Conservation (phyloP, 805 yeast species). For the Isabelozyma pseudorhagii region DNA sequence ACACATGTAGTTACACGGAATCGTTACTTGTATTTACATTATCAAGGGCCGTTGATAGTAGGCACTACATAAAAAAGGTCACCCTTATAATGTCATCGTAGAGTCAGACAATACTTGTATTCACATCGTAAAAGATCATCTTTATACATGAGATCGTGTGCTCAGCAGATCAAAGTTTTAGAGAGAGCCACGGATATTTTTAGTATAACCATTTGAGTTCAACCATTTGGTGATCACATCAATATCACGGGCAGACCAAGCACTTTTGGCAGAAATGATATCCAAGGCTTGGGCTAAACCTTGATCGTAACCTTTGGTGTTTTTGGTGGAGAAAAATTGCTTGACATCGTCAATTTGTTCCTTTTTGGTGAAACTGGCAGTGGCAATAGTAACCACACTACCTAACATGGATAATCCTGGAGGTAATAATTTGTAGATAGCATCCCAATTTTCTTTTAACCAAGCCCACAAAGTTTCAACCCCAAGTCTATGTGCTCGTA, state of each 20-base stretch:
- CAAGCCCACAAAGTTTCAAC: slow-evolving; percentile 70
- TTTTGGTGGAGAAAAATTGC: slow-evolving; percentile 48
- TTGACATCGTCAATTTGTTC: slow-evolving; percentile 51
- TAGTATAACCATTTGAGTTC: slow-evolving; percentile 27
- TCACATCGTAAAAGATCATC: neutral
- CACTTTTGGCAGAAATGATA: slow-evolving; percentile 50
- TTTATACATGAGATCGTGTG: neutral
- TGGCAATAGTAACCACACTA: slow-evolving; percentile 60
- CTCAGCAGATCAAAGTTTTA: neutral
- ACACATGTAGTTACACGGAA: too few relatives aligned
- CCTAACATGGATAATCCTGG: slow-evolving; percentile 81
- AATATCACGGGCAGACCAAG: slow-evolving; percentile 59
- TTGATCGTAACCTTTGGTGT: slow-evolving; percentile 64
- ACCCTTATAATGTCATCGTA: too few relatives aligned
- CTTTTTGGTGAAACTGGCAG: slow-evolving; percentile 58
- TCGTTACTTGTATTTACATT: too few relatives aligned
- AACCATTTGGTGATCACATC: slow-evolving; percentile 48
- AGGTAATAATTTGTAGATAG: slow-evolving; percentile 63
- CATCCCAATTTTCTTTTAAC: slow-evolving; percentile 72
- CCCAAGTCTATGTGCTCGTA: slow-evolving; percentile 63
- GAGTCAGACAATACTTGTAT: neutral
- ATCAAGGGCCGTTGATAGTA: too few relatives aligned
- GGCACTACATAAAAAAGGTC: too few relatives aligned
- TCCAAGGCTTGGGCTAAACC: slow-evolving; percentile 65
- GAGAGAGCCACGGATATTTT: slow-evolving; percentile 6